Base-by-base conservation (phyloP, 1,284 basidiomycete species). In the Cutaneotrichosporon arboriforme region DNA sequence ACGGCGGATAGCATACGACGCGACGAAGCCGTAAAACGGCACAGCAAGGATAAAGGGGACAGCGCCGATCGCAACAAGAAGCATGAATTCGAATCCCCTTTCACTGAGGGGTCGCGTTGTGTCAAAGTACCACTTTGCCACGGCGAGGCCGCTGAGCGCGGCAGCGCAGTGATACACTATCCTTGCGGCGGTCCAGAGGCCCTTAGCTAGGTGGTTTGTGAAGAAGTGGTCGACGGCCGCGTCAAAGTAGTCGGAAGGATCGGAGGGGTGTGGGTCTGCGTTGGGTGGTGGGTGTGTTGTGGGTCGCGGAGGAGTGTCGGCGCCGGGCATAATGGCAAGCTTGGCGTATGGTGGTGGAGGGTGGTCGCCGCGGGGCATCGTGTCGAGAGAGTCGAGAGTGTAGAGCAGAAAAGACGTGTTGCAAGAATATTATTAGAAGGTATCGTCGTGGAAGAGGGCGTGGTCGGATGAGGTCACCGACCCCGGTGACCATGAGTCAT, bases 41-140 rank as follows among this genome's bases (percentile, higher is more conserved):
- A 45, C 43, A 3, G 43, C 43, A 3, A 45, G 33, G 33, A 45
- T 31, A 18, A 45, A 34, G 12, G 43, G 43, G 12, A 45, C 33
- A n/a, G 43, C 43, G 4, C 43, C 43, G 2, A 45, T 13, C 7
- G 43, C 43, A 5, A 33, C 17, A 31, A 45, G 43, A 5, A 45
- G 12, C 31, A 45, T 31, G 33, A 35, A 45, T 2, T 8, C 31
- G 43, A 45, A 45, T 18, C 43, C 31, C 14, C 34, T 5, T 18
- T 45, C 43, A 2, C 31, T n/a, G 5, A 45, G 17, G 10, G 43
- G 33, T 4, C 23, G 43, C 33, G 43, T 45, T 5, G 13, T 12
- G 33, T 45, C 43, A 45, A 45, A 45, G 43, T 45, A 45, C 43
- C 43, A 45, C 18, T 45, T 45, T 5, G 43, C 43, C 17, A 45